Evolutionary conservation across 140 eudicot genomes (phyloP), one percentile per base, ranked within the genome.

Genomic region (Bidens hawaiensis): DNA sequence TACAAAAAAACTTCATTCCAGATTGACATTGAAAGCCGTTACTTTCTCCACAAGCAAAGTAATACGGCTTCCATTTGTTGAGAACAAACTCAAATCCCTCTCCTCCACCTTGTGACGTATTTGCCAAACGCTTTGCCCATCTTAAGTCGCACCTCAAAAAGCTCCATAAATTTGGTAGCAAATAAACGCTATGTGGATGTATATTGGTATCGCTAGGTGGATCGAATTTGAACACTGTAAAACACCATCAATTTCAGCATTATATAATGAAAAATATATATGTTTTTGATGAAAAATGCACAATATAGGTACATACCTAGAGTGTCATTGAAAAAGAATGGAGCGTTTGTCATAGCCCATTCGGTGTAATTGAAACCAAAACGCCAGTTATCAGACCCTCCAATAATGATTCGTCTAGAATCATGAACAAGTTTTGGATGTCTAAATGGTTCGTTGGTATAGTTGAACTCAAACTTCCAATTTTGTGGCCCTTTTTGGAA

Each of bases 41-140:
- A 58, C 75, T 75, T 71, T 85, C 95, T 2, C 97, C 95, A 15
- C 97, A 85, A 2, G 88, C 86, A 60, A 89, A 85, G 74, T 72
- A 89, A 57, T 82, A 67, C 1, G 97, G 94, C 82, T 71, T 76
- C 91, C 77, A 73, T 16, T 73, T 82, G 64, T 71, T 76, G 46
- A 89, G 64, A 60, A 72, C 81, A 36, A 75, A 78, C 79, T 78
- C 82, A 16, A 89, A 89, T 6, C 97, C 97, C 11, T 74, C 54
- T 4, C 97, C 97, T 15, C 73, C 81, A 3, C 97, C 97, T 46
- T 72, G 73, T n/a, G 71, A 77, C 11, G 75, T 62, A 6, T 65
- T 63, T 3, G 85, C 96, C 25, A 88, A 42, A 18, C 33, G 74
- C 64, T 53, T 77, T 8, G 94, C 96, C 53, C 78, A 16, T 19